A percentile compares a stretch with the other conserved stretches of the same genome.
Evolutionary conservation across 495 filamentous ascomycete genomes (phyloP).

Genomic region (Lasiosphaeria hispida): DNA sequence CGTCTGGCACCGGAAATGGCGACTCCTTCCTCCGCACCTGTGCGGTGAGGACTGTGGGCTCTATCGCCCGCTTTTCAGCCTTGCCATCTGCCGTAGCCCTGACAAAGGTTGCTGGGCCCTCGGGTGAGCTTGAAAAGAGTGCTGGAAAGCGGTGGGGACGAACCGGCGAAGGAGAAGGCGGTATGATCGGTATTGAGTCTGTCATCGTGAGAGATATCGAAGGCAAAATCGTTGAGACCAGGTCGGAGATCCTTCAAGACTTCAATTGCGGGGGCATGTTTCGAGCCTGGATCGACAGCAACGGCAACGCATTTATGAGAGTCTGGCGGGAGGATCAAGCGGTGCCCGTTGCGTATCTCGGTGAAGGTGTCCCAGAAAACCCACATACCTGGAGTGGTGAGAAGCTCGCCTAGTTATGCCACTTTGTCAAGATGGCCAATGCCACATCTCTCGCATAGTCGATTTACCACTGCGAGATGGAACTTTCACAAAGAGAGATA

Average conservation of each 20-base stretch:
- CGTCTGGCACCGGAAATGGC: slow-evolving; percentile 87
- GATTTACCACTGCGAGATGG: slow-evolving; percentile 4
- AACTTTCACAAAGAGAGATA: slow-evolving; percentile 21
- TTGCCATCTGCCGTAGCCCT: slow-evolving; percentile 51
- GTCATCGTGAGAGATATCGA: slow-evolving; percentile 42
- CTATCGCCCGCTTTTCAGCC: slow-evolving; percentile 63
- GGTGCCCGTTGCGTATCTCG: slow-evolving; percentile 13
- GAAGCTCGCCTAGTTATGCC: slow-evolving; percentile 6
- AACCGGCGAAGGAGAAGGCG: slow-evolving; percentile 79
- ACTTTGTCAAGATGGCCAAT: not conserved
- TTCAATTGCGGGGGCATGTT: slow-evolving; percentile 93
- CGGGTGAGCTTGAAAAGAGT: slow-evolving; percentile 71
- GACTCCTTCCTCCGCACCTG: slow-evolving; percentile 78
- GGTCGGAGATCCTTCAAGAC: slow-evolving; percentile 59
- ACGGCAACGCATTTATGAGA: slow-evolving; percentile 60
- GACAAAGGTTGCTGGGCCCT: slow-evolving; percentile 61
- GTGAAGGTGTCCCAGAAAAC: slow-evolving; percentile 9
- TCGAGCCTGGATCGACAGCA: slow-evolving; percentile 68
- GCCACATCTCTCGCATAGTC: not conserved
- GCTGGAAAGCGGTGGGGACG: slow-evolving; percentile 73
- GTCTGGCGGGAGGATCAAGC: slow-evolving; percentile 52
- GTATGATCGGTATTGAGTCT: slow-evolving; percentile 82
- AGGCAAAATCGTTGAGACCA: slow-evolving; percentile 40
- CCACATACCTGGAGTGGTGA: slow-evolving; percentile 10
- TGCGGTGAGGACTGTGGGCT: slow-evolving; percentile 69